Evolutionary conservation across 2,329 filamentous ascomycete species (phyloP).

Genomic region (Verticillium nonalfalfae): DNA sequence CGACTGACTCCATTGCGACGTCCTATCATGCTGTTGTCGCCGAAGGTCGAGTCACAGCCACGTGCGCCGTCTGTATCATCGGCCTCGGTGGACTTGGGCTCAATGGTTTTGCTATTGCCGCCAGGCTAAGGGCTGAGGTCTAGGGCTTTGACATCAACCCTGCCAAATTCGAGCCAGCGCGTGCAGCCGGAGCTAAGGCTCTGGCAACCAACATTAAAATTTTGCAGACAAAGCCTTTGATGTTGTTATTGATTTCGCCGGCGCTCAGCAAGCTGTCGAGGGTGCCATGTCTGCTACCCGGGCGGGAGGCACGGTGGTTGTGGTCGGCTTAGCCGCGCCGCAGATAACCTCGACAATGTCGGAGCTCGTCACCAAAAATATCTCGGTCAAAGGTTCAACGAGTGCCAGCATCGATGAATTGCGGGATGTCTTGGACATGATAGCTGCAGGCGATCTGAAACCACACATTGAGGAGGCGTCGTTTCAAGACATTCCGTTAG

Average conservation of each 20-base stretch:
- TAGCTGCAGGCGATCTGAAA: background rate
- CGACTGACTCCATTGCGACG: constrained; percentile 6
- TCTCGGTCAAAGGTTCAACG: background rate
- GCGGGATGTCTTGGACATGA: background rate
- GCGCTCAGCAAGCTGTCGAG: constrained; percentile 4
- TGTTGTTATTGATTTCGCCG: constrained; percentile 6
- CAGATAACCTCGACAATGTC: background rate
- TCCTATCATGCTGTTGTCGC: constrained; percentile 9
- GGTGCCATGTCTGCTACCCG: background rate
- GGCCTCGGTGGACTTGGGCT: constrained; percentile 6
- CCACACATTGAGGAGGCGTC: too few relatives aligned
- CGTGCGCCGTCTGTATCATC: background rate
- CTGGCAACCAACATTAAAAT: background rate
- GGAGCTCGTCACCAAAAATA: constrained; percentile 1
- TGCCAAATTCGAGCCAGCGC: constrained; percentile 3
- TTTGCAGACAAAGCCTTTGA: constrained; percentile 1
- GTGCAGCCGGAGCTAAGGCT: background rate
- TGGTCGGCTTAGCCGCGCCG: constrained; percentile 3
- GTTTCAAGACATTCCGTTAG: too few relatives aligned
- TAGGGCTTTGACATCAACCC: constrained; percentile 4
- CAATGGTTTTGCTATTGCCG: constrained; percentile 5
- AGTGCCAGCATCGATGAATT: constrained; percentile 3
- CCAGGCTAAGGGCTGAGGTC: constrained; percentile 1
- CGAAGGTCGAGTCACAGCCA: background rate
- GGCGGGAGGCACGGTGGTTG: constrained; percentile 6